Percentiles rank a stretch among this genome's conserved stretches.
These are phyloP conservation scores for Elsinoe batatas DNA, from an alignment of 2,329 filamentous ascomycete species.

Conservation along the genomic window DNA sequence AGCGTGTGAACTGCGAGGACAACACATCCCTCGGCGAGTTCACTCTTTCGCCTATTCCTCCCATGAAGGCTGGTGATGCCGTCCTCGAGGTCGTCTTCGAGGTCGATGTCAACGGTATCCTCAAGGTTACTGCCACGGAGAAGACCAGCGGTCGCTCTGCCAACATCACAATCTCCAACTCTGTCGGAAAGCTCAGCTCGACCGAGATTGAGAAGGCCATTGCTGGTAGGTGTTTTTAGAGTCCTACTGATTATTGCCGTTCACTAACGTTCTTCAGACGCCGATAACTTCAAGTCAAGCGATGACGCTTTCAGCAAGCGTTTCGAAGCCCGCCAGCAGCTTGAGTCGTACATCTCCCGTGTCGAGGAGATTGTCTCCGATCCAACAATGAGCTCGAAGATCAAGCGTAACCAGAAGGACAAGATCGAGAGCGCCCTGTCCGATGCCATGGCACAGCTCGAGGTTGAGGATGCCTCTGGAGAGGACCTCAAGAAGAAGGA, in stretches of 20 bases:
- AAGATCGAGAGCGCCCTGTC: slow-evolving; percentile 97
- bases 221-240: slow-evolving; percentile 47
- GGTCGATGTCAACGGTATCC: slow-evolving; percentile 99
- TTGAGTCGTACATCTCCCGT: slow-evolving; percentile 96
- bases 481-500: slow-evolving; percentile 99
- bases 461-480: slow-evolving; percentile 81
- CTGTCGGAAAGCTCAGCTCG: slow-evolving; percentile 93
- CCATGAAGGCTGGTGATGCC: slow-evolving; percentile 86
- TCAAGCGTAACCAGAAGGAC: slow-evolving; percentile 98
- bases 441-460: slow-evolving; percentile 94
- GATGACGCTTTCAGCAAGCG: slow-evolving; percentile 99
- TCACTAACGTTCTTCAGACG: slow-evolving; percentile 44
- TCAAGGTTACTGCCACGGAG: slow-evolving; percentile 98
- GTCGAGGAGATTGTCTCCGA: slow-evolving; percentile 99
- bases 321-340: slow-evolving; percentile 97
- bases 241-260: background rate
- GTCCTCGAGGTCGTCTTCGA: slow-evolving; percentile 98
- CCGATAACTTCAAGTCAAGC: slow-evolving; percentile 96
- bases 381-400: slow-evolving; percentile 87
- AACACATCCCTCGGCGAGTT: slow-evolving; percentile 78
- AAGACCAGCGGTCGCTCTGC: slow-evolving; percentile 96
- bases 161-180: slow-evolving; percentile 99
- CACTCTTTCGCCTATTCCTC: slow-evolving; percentile 45
- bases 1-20: slow-evolving; percentile 95
- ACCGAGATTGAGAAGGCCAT: slow-evolving; percentile 98